These are phyloP conservation scores for Leersia perrieri DNA, from an alignment of 176 grass and related monocot genomes.

Conservation along the genomic window DNA sequence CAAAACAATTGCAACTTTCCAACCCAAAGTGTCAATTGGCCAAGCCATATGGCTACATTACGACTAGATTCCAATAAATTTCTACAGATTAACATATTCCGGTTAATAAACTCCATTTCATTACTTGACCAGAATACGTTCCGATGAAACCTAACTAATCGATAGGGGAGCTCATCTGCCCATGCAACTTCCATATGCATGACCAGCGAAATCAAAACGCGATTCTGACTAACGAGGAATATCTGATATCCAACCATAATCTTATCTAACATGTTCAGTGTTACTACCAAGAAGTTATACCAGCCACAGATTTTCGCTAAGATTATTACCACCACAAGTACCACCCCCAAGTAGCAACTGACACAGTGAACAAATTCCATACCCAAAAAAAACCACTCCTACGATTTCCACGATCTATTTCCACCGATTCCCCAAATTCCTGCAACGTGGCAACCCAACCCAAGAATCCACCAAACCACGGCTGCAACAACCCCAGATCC, in stretches of 20 bases:
- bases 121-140: background rate
- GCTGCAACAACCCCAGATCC: conserved; percentile 26
- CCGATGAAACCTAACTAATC: background rate
- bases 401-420: background rate
- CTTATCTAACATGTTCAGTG: background rate
- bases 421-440: background rate
- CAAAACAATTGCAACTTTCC: conserved; percentile 1
- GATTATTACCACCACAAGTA: background rate
- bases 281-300: background rate
- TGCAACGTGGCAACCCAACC: background rate
- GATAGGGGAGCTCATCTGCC: background rate
- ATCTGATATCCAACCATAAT: background rate
- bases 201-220: background rate
- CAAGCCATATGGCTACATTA: background rate
- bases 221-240: background rate
- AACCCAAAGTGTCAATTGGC: background rate
- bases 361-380: background rate
- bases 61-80: background rate
- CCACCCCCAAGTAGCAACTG: background rate
- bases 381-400: background rate
- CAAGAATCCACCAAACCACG: background rate
- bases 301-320: background rate
- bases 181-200: background rate
- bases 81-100: background rate
- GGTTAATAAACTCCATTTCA: background rate